A percentile compares a stretch with the other conserved stretches of the same genome.
phyloP scores from a whole-genome alignment of 2,329 filamentous ascomycete species.

The Pseudocercospora macadamiae region DNA sequence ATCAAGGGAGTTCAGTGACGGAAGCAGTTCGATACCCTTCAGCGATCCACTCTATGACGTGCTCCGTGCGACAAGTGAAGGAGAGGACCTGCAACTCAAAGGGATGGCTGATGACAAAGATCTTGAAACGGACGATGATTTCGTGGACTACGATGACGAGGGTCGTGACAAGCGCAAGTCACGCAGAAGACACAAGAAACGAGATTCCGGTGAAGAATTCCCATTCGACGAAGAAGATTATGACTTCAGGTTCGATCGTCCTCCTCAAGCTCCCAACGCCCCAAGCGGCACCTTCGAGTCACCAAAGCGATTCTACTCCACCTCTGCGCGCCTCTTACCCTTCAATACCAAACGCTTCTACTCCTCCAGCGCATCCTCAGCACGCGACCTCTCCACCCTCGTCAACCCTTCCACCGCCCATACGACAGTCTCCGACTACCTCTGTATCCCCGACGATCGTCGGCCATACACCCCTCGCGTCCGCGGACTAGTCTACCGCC shows the following conservation, averaged over 20 bases:
- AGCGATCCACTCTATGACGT: conserved; percentile 12
- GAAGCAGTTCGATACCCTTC: neutral
- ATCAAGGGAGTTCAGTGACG: neutral
- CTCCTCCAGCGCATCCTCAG: conserved; percentile 3
- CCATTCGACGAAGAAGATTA: conserved; percentile 19
- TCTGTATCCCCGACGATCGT: conserved; percentile 21
- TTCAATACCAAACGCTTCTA: conserved; percentile 7
- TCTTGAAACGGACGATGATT: conserved; percentile 7
- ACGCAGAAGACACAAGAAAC: neutral
- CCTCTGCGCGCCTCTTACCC: neutral
- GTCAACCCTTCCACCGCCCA: conserved; percentile 22
- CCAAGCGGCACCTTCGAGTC: neutral
- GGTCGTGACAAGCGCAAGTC: neutral
- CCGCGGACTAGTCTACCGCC: conserved; percentile 17
- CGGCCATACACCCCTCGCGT: conserved; percentile 14
- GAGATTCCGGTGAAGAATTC: neutral
- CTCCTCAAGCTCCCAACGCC: conserved; percentile 1
- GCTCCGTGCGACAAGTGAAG: conserved; percentile 8
- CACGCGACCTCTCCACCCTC: conserved; percentile 4
- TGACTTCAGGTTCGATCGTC: conserved; percentile 16
- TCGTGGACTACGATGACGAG: neutral
- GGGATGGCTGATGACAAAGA: no score
- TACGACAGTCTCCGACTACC: conserved; percentile 31
- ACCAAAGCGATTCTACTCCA: conserved; percentile 17
- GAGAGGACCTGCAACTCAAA: no score